A percentile compares a stretch with the other conserved stretches of the same genome.
Evolutionary conservation across 768 basidiomycete species (phyloP).

Genomic region (Lactifluus pinguis): DNA sequence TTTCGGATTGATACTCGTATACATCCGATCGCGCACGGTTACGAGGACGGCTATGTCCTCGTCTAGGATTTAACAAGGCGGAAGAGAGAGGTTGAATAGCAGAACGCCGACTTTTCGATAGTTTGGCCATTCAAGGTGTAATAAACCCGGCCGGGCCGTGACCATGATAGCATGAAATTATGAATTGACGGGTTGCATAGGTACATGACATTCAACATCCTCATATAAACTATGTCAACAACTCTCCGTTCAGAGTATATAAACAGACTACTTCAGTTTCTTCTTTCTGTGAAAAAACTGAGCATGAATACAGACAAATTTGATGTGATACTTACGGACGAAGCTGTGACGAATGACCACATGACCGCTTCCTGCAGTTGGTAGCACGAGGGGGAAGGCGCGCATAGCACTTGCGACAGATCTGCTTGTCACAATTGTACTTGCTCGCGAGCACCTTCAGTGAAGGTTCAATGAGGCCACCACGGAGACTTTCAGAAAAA

Average conservation of each 20-base stretch:
- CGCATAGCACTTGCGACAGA: constrained; percentile 99
- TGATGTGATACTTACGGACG: constrained; percentile 58
- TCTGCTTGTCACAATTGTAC: constrained; percentile 99
- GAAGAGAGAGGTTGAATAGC: not conserved
- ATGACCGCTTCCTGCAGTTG: constrained; percentile 95
- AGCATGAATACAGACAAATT: not conserved
- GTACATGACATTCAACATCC: constrained; percentile 6
- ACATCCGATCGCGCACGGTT: constrained; percentile 34
- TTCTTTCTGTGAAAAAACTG: constrained; percentile 59
- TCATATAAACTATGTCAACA: not conserved
- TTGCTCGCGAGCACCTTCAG: constrained; percentile 94
- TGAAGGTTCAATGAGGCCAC: constrained; percentile 98
- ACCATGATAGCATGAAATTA: not conserved
- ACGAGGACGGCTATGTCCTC: constrained; percentile 25
- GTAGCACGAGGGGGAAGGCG: constrained; percentile 98
- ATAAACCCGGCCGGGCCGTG: not conserved
- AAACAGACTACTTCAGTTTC: constrained; percentile 76
- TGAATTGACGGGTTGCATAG: not conserved
- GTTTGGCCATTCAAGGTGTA: not conserved
- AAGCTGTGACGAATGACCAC: constrained; percentile 86
- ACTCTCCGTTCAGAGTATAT: constrained; percentile 1
- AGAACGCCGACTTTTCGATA: not conserved
- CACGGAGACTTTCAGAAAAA: constrained; percentile 61
- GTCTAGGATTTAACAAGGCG: constrained; percentile 28
- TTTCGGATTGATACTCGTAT: constrained; percentile 53